phyloP scores from a whole-genome alignment of 805 yeast species.

The Hanseniaspora lindneri region DNA sequence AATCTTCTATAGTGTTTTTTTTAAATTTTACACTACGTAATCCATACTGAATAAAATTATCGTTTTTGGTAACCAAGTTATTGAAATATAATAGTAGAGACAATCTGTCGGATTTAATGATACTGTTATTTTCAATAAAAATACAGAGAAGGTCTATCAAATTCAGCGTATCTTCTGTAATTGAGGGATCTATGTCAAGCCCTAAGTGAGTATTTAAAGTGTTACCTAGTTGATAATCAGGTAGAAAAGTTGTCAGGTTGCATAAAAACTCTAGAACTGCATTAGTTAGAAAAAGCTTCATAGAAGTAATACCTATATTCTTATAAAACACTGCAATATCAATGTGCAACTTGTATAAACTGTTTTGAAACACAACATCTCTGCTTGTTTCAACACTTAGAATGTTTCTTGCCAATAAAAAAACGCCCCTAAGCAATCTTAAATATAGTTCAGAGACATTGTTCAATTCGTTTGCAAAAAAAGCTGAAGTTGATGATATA shows the following conservation, averaged over 20 bases:
- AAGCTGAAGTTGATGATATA: neutral
- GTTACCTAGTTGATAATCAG: slow-evolving; percentile 3
- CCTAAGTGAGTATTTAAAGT: neutral
- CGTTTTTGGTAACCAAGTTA: slow-evolving; percentile 10
- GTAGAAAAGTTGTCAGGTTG: neutral
- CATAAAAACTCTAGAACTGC: slow-evolving; percentile 3
- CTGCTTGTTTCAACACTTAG: neutral
- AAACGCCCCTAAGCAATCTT: slow-evolving; percentile 6
- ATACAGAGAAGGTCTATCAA: neutral
- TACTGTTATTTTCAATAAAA: neutral
- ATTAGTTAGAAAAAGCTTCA: neutral
- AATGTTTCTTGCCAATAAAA: slow-evolving; percentile 8
- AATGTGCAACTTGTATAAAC: neutral
- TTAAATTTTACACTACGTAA: slow-evolving; percentile 4
- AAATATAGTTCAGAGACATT: neutral
- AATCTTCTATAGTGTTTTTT: neutral
- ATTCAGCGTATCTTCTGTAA: neutral
- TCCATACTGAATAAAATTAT: slow-evolving; percentile 13
- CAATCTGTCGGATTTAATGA: neutral
- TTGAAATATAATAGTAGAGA: slow-evolving; percentile 3
- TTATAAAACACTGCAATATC: neutral
- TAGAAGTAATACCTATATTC: neutral
- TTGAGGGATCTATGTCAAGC: neutral
- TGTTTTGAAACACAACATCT: neutral
- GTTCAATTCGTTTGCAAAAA: neutral